These are phyloP conservation scores for Penicillium subrubescens DNA, from an alignment of 495 filamentous ascomycete species.

Conservation along the genomic window DNA sequence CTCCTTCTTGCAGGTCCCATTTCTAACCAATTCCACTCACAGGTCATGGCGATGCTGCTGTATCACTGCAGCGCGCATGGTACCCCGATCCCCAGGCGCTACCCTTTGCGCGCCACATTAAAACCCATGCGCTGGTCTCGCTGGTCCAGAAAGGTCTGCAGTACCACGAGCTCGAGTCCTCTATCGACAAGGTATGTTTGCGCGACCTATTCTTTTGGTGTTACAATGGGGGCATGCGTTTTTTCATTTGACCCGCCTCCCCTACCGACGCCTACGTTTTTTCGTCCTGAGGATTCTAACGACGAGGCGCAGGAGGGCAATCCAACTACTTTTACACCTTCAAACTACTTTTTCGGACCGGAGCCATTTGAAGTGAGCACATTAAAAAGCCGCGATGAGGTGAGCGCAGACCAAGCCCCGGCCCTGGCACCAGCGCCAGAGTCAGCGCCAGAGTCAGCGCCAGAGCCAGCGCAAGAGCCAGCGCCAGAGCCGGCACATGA, in stretches of 20 bases:
- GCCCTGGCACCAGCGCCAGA: conserved; percentile 38
- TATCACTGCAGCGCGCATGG: conserved; percentile 83
- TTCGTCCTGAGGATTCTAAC: background rate
- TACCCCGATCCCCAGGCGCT: conserved; percentile 71
- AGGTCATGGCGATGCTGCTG: conserved; percentile 69
- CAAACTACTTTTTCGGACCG: conserved; percentile 55
- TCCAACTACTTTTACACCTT: conserved; percentile 35
- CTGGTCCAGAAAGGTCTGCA: conserved; percentile 77
- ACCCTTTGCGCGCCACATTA: conserved; percentile 75
- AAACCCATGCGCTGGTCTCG: conserved; percentile 71
- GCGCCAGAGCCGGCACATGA: conserved; percentile 46
- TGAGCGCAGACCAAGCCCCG: conserved; percentile 36
- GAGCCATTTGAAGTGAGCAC: conserved; percentile 40
- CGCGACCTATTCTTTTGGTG: background rate
- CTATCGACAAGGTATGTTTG: conserved; percentile 59
- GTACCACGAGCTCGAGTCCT: conserved; percentile 70
- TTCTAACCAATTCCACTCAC: conserved; percentile 27
- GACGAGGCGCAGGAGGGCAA: conserved; percentile 44
- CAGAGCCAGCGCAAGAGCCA: conserved; percentile 34
- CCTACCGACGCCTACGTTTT: conserved; percentile 1
- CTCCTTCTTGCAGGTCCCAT: background rate
- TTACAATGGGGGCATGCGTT: background rate
- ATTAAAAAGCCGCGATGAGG: conserved; percentile 34
- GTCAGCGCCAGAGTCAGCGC: conserved; percentile 36
- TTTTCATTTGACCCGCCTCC: background rate